Evolutionary conservation across 2,329 filamentous ascomycete species (phyloP).

Genomic region (Pseudovirgaria hyperparasitica): DNA sequence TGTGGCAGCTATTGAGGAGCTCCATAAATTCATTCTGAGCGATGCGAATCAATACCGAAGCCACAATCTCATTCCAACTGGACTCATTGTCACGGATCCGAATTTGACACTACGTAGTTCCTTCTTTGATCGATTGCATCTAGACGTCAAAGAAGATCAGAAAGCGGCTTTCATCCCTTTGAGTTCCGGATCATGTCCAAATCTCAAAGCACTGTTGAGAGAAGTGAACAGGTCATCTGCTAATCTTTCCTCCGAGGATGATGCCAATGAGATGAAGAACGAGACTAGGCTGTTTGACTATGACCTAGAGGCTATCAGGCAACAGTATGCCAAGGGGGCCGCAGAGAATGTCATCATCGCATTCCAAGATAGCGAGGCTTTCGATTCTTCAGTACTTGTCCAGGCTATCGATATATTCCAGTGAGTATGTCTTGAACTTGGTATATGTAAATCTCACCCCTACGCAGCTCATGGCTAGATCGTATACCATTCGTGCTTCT

Average conservation of each 20-base stretch:
- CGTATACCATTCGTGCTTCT: constrained; percentile 66
- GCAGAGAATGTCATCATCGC: constrained; percentile 54
- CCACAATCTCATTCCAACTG: constrained; percentile 47
- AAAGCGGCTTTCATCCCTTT: constrained; percentile 50
- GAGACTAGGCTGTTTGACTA: constrained; percentile 61
- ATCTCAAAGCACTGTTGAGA: constrained; percentile 61
- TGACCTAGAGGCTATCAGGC: constrained; percentile 58
- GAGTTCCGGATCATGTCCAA: constrained; percentile 57
- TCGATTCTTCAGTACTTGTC: constrained; percentile 58
- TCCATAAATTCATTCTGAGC: constrained; percentile 25
- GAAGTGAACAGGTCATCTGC: constrained; percentile 58
- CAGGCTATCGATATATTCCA: constrained; percentile 58
- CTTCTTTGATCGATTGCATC: constrained; percentile 57
- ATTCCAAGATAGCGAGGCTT: constrained; percentile 72
- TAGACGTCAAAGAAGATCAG: constrained; percentile 26
- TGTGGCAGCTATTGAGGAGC: constrained; percentile 23
- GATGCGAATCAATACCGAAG: constrained; percentile 12
- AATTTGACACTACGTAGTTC: constrained; percentile 64
- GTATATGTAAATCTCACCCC: constrained; percentile 10
- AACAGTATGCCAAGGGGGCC: constrained; percentile 41
- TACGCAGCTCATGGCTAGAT: constrained; percentile 51
- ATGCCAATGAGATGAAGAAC: constrained; percentile 33
- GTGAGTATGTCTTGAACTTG: constrained; percentile 29
- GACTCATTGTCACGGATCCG: constrained; percentile 64
- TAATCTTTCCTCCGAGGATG: constrained; percentile 43